Evolutionary conservation across 1,284 basidiomycete genomes (phyloP), one percentile per base, ranked within the genome.

Genomic region (Trichosporon inkin): DNA sequence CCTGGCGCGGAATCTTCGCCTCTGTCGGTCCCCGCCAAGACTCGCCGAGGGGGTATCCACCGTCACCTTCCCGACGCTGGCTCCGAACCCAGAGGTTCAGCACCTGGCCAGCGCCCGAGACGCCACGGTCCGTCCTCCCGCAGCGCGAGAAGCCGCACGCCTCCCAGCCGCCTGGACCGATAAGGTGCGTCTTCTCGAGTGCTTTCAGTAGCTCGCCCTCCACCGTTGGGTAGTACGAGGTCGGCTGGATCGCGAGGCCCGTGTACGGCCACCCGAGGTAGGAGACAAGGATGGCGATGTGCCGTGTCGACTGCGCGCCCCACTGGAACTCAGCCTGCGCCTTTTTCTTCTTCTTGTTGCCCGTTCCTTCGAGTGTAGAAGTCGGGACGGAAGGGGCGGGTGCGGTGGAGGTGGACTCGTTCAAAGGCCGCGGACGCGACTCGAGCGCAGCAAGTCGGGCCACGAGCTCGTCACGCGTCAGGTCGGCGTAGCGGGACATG

Each of bases 91-190:
- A 95, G 1, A 99, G 81, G 56, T 90, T 91, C 40, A 98, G 83
- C 36, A 99, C 94, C 76, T 99, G 95, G 1, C 92, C 93, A 6
- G 90, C 90, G 40, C 90, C 92, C 72, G 90, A 94, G 53, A 99
- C 95, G 0, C 96, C 95, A 37, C 88, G 83, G 81, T 99, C 95
- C 22, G 95, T 99, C 67, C 96, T 80, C 11, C 95, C 95, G 77
- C 95, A 98, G 61, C 87, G 82, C 70, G 89, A 87, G 85, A 92
- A 99, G 22, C 85, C 90, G 71, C 92, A 93, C 0, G 87, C 90
- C 16, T 93, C 90, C 62, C 90, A 82, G 8, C 79, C 83, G 0
- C 82, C 84, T 0, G 81, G 82, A 71, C 92, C 89, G 22, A 96
- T 83, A 35, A 97, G 80, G 56, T 85, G 82, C 51, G 88, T 84